phyloP scores from a whole-genome alignment of 1,284 basidiomycete genomes.

The Cryptococcus maquisensis region DNA sequence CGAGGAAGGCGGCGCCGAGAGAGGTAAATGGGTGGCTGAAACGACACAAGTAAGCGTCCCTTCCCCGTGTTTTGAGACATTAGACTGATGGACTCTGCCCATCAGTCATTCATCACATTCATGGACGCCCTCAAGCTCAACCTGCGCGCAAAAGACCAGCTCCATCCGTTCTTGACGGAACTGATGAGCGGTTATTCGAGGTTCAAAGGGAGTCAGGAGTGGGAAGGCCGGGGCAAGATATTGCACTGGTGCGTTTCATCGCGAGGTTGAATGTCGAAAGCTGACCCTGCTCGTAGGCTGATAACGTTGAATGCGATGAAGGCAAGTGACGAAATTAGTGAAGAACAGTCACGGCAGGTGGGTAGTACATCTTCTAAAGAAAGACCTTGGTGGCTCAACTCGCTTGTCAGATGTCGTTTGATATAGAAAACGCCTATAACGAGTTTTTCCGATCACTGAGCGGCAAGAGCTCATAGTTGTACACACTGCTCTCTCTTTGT shows the following conservation, averaged over 20 bases:
- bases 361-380: constrained; percentile 21
- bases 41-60: constrained; percentile 73
- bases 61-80: background rate
- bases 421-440: constrained; percentile 93
- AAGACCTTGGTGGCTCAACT: background rate
- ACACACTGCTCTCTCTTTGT: too few relatives aligned
- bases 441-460: constrained; percentile 85
- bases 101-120: constrained; percentile 91
- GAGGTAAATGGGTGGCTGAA: constrained; percentile 96
- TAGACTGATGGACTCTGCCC: background rate
- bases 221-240: constrained; percentile 90
- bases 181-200: constrained; percentile 86
- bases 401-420: constrained; percentile 74
- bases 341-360: constrained; percentile 91
- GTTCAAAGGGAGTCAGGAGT: constrained; percentile 88
- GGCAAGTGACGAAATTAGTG: constrained; percentile 91
- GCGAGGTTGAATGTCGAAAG: background rate
- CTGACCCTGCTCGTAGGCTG: constrained; percentile 58
- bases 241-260: constrained; percentile 72
- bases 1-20: constrained; percentile 67
- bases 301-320: constrained; percentile 96
- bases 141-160: constrained; percentile 89
- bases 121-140: constrained; percentile 96
- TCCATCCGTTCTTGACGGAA: constrained; percentile 91
- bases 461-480: constrained; percentile 7